phyloP scores from a whole-genome alignment of 345 rosid species.

The Dipteronia sinensis region DNA sequence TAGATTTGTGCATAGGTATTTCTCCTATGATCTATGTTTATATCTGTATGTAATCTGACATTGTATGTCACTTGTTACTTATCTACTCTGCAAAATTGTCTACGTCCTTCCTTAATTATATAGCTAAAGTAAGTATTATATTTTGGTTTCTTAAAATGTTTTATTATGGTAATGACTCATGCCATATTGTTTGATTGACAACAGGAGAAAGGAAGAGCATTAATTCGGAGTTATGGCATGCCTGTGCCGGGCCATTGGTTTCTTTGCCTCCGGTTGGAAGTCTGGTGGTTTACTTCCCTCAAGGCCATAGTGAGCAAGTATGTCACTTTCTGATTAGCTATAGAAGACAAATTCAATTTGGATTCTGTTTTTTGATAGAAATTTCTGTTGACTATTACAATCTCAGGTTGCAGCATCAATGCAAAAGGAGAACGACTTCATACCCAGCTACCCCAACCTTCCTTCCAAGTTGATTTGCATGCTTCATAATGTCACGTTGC shows the following conservation, averaged over 20 bases:
- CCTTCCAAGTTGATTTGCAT: constrained; percentile 71
- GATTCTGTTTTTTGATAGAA: constrained; percentile 21
- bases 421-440: constrained; percentile 68
- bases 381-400: constrained; percentile 11
- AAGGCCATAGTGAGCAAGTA: constrained; percentile 98
- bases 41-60: background rate
- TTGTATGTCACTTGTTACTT: background rate
- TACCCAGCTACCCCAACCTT: constrained; percentile 80
- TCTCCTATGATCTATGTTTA: background rate
- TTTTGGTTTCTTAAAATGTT: constrained; percentile 4
- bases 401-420: constrained; percentile 78
- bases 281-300: constrained; percentile 95
- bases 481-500: constrained; percentile 69
- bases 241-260: constrained; percentile 96
- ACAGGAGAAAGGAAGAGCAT: constrained; percentile 84
- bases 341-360: constrained; percentile 8
- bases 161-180: background rate
- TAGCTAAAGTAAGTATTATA: background rate
- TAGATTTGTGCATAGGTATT: background rate
- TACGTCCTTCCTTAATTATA: background rate
- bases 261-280: constrained; percentile 93
- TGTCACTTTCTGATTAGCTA: constrained; percentile 25
- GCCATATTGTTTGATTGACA: constrained; percentile 25
- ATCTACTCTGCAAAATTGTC: background rate
- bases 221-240: constrained; percentile 95